A percentile compares a stretch with the other conserved stretches of the same genome.
phyloP scores from a whole-genome alignment of 2,329 filamentous ascomycete genomes.

The Bretziella fagacearum region DNA sequence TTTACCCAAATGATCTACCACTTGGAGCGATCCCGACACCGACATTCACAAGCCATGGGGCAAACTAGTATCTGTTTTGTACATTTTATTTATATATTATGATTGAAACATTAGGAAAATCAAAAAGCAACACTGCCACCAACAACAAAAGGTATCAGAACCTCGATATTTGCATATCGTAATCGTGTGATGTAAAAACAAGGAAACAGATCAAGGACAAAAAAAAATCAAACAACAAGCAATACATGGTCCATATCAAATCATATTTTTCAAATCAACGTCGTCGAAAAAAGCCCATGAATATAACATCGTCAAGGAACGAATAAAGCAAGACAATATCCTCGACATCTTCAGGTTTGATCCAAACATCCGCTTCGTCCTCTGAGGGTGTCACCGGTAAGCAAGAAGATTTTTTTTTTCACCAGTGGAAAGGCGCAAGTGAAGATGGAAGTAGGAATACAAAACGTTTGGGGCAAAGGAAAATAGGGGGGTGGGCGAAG shows the following conservation, averaged over 20 bases:
- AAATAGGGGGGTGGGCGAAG: not conserved
- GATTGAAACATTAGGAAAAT: not conserved
- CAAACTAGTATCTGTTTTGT: not conserved
- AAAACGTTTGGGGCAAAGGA: conserved; percentile 5
- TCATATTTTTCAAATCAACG: conserved; percentile 1
- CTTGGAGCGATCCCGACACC: too few species aligned
- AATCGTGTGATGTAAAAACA: not conserved
- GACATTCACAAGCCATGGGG: not conserved
- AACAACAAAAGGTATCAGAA: not conserved
- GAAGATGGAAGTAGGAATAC: not conserved
- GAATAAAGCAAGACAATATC: not conserved
- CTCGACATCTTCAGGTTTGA: not conserved
- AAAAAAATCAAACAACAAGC: conserved; percentile 1
- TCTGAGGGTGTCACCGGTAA: not conserved
- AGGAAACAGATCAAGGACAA: not conserved
- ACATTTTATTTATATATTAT: conserved; percentile 1
- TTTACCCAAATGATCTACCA: not conserved
- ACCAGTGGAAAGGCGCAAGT: not conserved
- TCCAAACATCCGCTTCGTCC: not conserved
- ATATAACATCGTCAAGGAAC: conserved; percentile 1
- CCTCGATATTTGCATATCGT: conserved; percentile 6
- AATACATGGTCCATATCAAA: conserved; percentile 4
- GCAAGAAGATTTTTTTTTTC: conserved; percentile 4
- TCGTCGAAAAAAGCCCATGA: conserved; percentile 1
- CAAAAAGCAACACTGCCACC: not conserved